Conservation (phyloP, 176 grass and related monocot species). For the Rhynchospora pubera region DNA sequence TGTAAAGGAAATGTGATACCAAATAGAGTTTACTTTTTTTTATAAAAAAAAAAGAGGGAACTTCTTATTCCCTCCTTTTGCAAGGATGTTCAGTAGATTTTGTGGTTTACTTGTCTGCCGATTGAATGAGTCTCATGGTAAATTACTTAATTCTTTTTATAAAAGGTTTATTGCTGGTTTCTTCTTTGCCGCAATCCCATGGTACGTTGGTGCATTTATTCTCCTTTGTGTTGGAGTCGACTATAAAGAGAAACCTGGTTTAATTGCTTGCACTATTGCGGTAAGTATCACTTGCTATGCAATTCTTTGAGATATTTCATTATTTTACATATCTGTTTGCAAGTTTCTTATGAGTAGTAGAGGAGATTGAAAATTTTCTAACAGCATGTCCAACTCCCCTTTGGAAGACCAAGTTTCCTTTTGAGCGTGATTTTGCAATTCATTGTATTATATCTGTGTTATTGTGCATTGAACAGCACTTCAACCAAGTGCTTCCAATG, state of each 20-base stretch:
- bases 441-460: neutral
- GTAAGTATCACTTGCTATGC: constrained; percentile 41
- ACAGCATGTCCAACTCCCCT: neutral
- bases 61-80: neutral
- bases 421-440: neutral
- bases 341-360: neutral
- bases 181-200: constrained; percentile 88
- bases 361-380: neutral
- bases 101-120: neutral
- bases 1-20: neutral
- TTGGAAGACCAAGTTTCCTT: neutral
- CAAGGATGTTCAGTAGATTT: neutral
- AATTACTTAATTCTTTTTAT: neutral
- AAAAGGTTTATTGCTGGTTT: constrained; percentile 80
- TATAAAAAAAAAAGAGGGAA: no score
- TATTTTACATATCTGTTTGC: neutral
- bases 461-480: no score
- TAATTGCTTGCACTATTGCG: constrained; percentile 69
- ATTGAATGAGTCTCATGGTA: neutral
- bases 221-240: constrained; percentile 76
- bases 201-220: constrained; percentile 87
- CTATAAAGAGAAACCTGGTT: constrained; percentile 85
- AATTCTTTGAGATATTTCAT: neutral
- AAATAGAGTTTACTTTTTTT: neutral
- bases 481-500: no score